These are phyloP conservation scores for Bolboschoenoplectus hybrid DNA, from an alignment of 202 grass and related monocot genomes.

Conservation along the genomic window DNA sequence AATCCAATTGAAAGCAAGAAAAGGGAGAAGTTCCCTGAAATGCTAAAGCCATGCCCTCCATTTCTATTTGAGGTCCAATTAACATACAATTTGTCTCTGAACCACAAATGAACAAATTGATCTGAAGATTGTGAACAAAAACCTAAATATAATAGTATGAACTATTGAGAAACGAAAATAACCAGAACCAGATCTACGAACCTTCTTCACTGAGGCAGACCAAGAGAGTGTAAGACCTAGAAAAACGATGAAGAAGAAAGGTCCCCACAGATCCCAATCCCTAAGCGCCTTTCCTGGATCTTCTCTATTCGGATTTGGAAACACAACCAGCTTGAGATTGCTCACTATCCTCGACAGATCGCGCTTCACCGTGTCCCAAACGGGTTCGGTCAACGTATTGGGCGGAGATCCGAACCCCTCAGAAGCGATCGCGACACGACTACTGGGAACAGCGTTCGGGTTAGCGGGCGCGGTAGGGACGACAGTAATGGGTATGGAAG, in stretches of 20 bases:
- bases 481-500: constrained; percentile 56
- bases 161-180: not conserved
- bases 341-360: constrained; percentile 95
- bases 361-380: constrained; percentile 98
- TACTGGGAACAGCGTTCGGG: not conserved
- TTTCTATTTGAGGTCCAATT: not conserved
- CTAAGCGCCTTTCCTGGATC: constrained; percentile 96
- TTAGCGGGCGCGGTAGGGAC: constrained; percentile 37
- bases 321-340: constrained; percentile 98
- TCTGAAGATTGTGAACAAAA: not conserved
- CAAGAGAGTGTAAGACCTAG: constrained; percentile 91
- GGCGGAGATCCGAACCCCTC: constrained; percentile 71
- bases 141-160: not conserved
- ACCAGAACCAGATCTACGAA: constrained; percentile 37
- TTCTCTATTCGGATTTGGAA: constrained; percentile 94
- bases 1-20: not conserved
- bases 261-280: constrained; percentile 99
- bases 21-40: not conserved
- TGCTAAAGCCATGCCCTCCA: not conserved
- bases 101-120: not conserved
- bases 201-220: constrained; percentile 98
- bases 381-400: constrained; percentile 93
- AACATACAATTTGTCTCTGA: not conserved
- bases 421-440: constrained; percentile 49
- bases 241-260: constrained; percentile 99